Conservation (phyloP, 1,139 yeast species). For the Debaryomyces nepalensis region DNA sequence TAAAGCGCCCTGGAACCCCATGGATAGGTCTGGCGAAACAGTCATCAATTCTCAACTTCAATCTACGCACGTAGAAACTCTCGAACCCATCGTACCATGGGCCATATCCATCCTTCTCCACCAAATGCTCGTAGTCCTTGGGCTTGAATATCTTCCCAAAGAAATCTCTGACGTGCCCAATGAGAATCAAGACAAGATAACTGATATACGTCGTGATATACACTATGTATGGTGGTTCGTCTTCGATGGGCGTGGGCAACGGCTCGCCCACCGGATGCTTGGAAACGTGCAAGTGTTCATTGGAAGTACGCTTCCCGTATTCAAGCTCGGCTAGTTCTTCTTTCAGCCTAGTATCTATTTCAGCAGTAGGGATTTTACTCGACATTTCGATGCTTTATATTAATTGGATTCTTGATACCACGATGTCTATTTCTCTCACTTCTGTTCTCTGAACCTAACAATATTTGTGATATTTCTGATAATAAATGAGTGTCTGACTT, state of each 20-base stretch:
- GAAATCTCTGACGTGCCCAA: slow-evolving; percentile 91
- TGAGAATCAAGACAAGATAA: slow-evolving; percentile 78
- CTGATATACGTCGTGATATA: slow-evolving; percentile 82
- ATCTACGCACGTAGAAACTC: slow-evolving; percentile 87
- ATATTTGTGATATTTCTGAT: neutral
- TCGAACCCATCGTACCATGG: slow-evolving; percentile 97
- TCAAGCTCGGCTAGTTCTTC: slow-evolving; percentile 65
- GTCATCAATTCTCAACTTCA: slow-evolving; percentile 89
- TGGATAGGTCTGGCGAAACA: slow-evolving; percentile 95
- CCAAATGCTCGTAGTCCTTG: slow-evolving; percentile 63
- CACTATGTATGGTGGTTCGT: slow-evolving; percentile 85
- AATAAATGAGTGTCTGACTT: neutral
- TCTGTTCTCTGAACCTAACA: slow-evolving; percentile 1
- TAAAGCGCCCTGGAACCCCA: slow-evolving; percentile 95
- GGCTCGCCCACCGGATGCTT: slow-evolving; percentile 59
- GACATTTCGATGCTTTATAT: slow-evolving; percentile 21
- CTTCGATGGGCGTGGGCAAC: slow-evolving; percentile 63
- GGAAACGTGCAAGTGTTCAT: slow-evolving; percentile 59
- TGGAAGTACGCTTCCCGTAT: slow-evolving; percentile 62
- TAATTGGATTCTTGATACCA: no score
- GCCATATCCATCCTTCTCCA: slow-evolving; percentile 88
- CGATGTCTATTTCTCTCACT: neutral
- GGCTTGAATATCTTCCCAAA: slow-evolving; percentile 77
- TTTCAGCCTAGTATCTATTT: slow-evolving; percentile 47
- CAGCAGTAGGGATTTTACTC: slow-evolving; percentile 50